Conservation (phyloP, 148 eudicot genomes). For the Persicaria maculosa region DNA sequence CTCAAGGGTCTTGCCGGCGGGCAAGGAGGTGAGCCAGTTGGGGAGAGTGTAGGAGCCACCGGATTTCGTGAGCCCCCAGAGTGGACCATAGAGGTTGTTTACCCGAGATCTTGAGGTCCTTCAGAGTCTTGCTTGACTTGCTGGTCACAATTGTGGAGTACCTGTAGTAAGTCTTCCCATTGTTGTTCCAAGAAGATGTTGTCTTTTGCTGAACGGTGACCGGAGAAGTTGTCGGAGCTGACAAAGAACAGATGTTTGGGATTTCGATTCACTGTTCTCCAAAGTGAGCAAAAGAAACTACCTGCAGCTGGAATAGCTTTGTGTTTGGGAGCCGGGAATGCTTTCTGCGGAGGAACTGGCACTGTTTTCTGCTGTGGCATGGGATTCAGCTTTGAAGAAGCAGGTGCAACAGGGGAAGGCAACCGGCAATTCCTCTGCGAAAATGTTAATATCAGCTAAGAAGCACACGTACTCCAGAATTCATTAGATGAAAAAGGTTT, state of each 20-base stretch:
- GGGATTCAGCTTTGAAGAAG: background rate
- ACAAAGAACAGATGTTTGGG: background rate
- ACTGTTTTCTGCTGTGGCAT: conserved; percentile 20
- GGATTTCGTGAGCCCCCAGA: conserved; percentile 73
- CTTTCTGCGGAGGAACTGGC: conserved; percentile 29
- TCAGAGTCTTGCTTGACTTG: conserved; percentile 64
- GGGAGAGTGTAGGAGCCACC: conserved; percentile 56
- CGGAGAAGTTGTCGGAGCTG: conserved; percentile 40
- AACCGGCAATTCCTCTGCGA: conserved; percentile 8
- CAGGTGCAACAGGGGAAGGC: background rate
- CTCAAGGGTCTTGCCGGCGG: conserved; percentile 68
- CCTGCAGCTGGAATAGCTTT: conserved; percentile 44
- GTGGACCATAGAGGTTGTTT: conserved; percentile 73
- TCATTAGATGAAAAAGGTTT: background rate
- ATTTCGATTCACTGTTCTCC: too few species aligned
- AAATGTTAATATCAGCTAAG: background rate
- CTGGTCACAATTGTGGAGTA: conserved; percentile 70
- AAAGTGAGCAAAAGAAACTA: conserved; percentile 7
- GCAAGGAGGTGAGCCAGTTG: conserved; percentile 50
- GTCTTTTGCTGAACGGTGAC: conserved; percentile 50
- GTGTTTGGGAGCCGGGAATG: conserved; percentile 16
- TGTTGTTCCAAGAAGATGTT: conserved; percentile 56
- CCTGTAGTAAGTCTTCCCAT: conserved; percentile 74
- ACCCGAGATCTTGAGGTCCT: conserved; percentile 51
- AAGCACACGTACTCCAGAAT: background rate